Base-by-base conservation (phyloP, 129 eudicot genomes). In the Flaveria sonorensis region DNA sequence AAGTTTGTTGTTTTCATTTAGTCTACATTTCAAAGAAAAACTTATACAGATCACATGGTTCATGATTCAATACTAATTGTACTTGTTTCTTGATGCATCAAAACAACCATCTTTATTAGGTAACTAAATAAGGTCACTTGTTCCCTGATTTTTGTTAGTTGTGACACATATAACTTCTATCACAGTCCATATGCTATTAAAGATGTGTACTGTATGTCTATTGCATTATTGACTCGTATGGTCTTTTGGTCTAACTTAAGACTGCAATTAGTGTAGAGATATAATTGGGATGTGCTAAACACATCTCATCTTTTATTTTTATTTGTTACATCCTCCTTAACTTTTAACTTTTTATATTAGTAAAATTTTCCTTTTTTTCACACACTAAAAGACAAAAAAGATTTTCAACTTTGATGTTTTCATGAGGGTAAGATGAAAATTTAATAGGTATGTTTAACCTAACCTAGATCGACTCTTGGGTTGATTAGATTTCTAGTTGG, bases 401-500 rank as follows among this genome's bases (percentile, higher is more conserved):
- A 30, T 30, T 36, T 36, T 36, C 40, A 36, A 7, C 39, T 32
- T 32, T 32, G 1, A 36, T 36, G 40, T 36, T 36, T 36, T 36
- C 40, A 36, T 4, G 7, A 36, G 6, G 40, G 40, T 36, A 5
- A 36, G 40, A 36, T 36, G 40, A 36, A 36, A 36, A 36, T 36
- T 36, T 36, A 36, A 36, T 0, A 7, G 40, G 40, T 36, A 36
- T 1, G 40, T 36, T 36, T 5, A 5, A 6, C 40, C 40, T 36
- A 36, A 36, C 40, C 0, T 6, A 36, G 40, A 36, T 36, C 40
- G 36, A 36, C 40, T 36, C 40, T 21, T 56, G 23, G 57, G 75
- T 55, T 46, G 55, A 65, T 73, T 65, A 53, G 78, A 81, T 81
- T 81, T 81, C 20, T 50, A 76, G 68, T 47, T 76, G 74, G 74